Base-by-base conservation (phyloP, 73 alveolate species). In the Uronychia setigera region DNA sequence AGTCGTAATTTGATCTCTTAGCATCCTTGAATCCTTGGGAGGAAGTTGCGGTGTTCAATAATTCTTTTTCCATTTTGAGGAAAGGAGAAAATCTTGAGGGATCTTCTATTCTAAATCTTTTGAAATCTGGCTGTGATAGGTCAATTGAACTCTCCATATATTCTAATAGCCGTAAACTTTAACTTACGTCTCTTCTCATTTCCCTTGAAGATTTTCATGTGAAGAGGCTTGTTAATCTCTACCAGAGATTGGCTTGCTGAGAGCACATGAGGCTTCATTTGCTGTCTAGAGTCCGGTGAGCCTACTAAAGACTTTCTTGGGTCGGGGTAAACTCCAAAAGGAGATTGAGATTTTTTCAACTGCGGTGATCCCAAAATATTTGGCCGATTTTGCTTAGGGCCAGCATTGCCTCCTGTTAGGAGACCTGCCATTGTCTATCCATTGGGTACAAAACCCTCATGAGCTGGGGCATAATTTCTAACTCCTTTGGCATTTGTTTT, bases 71-170 rank as follows among this genome's bases (percentile, higher is more conserved):
- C 67, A 46, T 46, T 19, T 5, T 46, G n/a, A 46, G 19, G 67
- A 46, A 46, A 19, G 67, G 67, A 19, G 67, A 46, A 19, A 46
- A 46, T 46, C 67, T 5, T 11, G 67, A 11, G n/a, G 67, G 67
- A 19, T 46, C 67, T 19, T 5, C 19, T 11, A 46, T 46, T 46
- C 78, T 80, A 79, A 80, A 80, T 34, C 86, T 34, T 30, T 80
- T 80, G 79, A 33, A 35, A 59, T 80, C 86, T 5, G 86, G 86
- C 59, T 80, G 86, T n/a, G 86, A 80, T 29, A 80, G 58, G 58
- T 80, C 86, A 19, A 35, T 34, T 1, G 86, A 67, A 14, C 58
- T 35, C 28, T 58, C 86, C 86, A 80, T 80, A 29, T 80, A 80
- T 19, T 46, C 67, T 46, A 19, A 19, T 11, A 46, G 19, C 19